phyloP scores from a whole-genome alignment of 148 eudicot species.

The Arctostaphylos glauca region DNA sequence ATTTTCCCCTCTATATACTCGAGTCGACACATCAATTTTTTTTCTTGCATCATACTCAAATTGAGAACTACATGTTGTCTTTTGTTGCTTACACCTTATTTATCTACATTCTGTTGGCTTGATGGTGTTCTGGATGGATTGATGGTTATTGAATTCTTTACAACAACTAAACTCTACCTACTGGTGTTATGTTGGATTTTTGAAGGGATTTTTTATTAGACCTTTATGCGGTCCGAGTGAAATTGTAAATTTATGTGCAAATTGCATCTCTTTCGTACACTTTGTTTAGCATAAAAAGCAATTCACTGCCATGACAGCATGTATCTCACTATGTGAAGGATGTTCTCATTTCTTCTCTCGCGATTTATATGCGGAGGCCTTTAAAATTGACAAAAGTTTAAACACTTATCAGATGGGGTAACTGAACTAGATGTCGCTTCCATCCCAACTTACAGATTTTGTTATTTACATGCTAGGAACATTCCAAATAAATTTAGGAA shows the following conservation, averaged over 20 bases:
- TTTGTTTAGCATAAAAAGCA: not conserved
- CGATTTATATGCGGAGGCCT: not conserved
- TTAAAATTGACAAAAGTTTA: not conserved
- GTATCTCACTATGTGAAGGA: not conserved
- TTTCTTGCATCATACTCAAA: not conserved
- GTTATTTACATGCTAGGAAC: not conserved
- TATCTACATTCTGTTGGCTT: not conserved
- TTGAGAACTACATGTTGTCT: not conserved
- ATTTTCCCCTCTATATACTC: not conserved
- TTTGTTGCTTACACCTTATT: not conserved
- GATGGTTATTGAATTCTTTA: not conserved
- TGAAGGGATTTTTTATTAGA: not conserved
- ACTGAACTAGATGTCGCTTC: not conserved
- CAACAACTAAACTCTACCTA: not conserved
- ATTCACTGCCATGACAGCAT: not conserved
- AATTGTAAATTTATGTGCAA: not conserved
- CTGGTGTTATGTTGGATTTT: not conserved
- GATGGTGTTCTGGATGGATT: not conserved
- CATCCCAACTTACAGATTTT: not conserved
- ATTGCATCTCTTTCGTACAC: not conserved
- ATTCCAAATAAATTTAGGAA: not conserved
- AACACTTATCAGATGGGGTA: not conserved
- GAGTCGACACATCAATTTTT: not conserved
- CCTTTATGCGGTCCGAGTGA: not conserved
- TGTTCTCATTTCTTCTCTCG: not conserved